Base-by-base conservation (phyloP, 345 rosid species). In the Salix caprea region DNA sequence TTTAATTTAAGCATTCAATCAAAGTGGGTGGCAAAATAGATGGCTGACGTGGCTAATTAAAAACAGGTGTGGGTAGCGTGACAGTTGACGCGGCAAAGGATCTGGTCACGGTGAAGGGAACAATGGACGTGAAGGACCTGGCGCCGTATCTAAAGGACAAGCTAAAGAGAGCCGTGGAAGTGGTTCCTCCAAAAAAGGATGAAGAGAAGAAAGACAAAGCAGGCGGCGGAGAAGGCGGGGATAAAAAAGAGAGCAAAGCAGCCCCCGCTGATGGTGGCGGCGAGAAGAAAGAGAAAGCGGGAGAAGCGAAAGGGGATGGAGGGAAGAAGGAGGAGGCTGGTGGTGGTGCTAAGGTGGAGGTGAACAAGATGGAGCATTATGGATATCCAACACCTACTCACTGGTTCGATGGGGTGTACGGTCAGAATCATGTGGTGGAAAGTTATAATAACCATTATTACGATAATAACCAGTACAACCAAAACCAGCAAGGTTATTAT, bases 21-120 rank as follows among this genome's bases (percentile, higher is more conserved):
- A 56, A 56, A 56, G 62, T 9, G 3, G 62, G 62, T 56, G 14
- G 62, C 14, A 56, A 56, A 3, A 23, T 7, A 56, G 54, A 39
- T 24, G 54, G 13, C n/a, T 66, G 40, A 32, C 39, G 13, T 36
- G 44, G 69, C 40, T 66, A 66, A 37, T 66, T 66, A 19, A 66
- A 46, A 72, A 75, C 88, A 96, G 99, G 99, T 2, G 96, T 96
- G 69, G 80, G 75, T 0, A 64, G 83, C 36, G 96, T 96, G 7
- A 54, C 75, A 19, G 75, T 93, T 1, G 96, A 91, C 76, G 83
- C 70, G 16, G 85, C 70, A 6, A 96, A 91, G 80, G 97, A 93
- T 70, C 82, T 85, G 19, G 91, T 96, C 34, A 84, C 88, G 32
- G 97, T 93, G 30, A 93, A 86, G 39, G 99, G 99, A 1, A 91